These are phyloP conservation scores for Neurospora sp. DNA, from an alignment of 495 filamentous ascomycete species.

Conservation along the genomic window DNA sequence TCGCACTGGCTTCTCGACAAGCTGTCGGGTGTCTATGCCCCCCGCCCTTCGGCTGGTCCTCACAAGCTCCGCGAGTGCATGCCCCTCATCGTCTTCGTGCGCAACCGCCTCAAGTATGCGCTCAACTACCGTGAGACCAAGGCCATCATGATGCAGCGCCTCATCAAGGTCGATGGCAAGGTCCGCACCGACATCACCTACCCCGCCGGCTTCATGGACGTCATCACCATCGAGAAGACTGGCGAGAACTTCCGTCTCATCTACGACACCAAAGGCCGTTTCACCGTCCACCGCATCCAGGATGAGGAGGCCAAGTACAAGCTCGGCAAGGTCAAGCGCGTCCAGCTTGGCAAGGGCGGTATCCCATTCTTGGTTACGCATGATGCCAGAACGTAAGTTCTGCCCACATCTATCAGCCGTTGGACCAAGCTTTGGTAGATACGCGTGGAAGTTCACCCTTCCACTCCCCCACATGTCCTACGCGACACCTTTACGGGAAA, in stretches of 20 bases:
- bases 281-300: constrained; percentile 99
- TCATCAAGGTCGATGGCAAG: constrained; percentile 99
- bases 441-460: constrained; percentile 19
- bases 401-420: constrained; percentile 96
- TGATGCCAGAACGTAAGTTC: constrained; percentile 99
- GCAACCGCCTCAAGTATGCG: constrained; percentile 99
- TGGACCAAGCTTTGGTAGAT: constrained; percentile 96
- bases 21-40: constrained; percentile 93
- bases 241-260: constrained; percentile 99
- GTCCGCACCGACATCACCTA: constrained; percentile 97
- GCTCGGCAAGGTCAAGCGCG: constrained; percentile 98
- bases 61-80: constrained; percentile 99
- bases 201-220: constrained; percentile 98
- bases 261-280: constrained; percentile 99
- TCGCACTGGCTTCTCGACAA: constrained; percentile 99
- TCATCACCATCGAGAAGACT: constrained; percentile 98
- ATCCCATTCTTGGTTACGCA: constrained; percentile 99
- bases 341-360: constrained; percentile 96
- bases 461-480: constrained; percentile 3
- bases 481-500: neutral
- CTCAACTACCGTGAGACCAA: constrained; percentile 96
- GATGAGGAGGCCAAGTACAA: constrained; percentile 98
- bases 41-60: constrained; percentile 90
- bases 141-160: constrained; percentile 98
- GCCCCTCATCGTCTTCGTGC: constrained; percentile 97